phyloP scores from a whole-genome alignment of 306 rosid genomes.

The Astragalus glycyphyllos region DNA sequence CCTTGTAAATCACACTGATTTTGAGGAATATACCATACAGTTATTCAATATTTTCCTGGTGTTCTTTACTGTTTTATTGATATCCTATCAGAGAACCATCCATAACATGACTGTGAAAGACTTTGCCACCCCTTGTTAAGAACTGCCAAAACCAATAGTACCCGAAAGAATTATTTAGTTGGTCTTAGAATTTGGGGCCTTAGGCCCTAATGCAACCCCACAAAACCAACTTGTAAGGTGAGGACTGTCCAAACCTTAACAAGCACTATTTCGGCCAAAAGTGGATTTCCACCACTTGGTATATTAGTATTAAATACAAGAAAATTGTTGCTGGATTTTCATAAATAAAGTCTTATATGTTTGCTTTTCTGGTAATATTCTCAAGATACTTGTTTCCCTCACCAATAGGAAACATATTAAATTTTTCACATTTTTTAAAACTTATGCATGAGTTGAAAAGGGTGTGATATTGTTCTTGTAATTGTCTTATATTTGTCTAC shows the following conservation, averaged over 20 bases:
- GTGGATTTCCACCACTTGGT: no score
- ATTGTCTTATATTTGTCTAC: neutral
- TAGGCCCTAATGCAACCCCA: no score
- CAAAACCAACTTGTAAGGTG: no score
- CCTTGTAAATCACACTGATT: no score
- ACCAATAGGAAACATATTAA: neutral
- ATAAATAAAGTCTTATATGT: slow-evolving; percentile 15
- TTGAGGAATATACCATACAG: no score
- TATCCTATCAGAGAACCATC: neutral
- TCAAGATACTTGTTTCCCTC: slow-evolving; percentile 12
- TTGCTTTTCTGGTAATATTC: slow-evolving; percentile 5
- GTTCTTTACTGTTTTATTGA: no score
- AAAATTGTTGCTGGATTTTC: slow-evolving; percentile 20
- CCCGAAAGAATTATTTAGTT: neutral
- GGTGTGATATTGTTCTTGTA: slow-evolving; percentile 1
- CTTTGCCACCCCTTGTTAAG: slow-evolving; percentile 11
- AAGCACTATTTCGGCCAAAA: no score
- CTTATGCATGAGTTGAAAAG: slow-evolving; percentile 1
- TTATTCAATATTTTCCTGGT: no score
- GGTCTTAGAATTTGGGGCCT: no score
- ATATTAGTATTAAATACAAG: neutral
- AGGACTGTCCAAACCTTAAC: no score
- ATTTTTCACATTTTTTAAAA: neutral
- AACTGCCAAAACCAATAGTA: neutral
- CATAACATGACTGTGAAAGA: slow-evolving; percentile 1